Conservation (phyloP, 805 yeast genomes). For the Priceomyces castillae region DNA sequence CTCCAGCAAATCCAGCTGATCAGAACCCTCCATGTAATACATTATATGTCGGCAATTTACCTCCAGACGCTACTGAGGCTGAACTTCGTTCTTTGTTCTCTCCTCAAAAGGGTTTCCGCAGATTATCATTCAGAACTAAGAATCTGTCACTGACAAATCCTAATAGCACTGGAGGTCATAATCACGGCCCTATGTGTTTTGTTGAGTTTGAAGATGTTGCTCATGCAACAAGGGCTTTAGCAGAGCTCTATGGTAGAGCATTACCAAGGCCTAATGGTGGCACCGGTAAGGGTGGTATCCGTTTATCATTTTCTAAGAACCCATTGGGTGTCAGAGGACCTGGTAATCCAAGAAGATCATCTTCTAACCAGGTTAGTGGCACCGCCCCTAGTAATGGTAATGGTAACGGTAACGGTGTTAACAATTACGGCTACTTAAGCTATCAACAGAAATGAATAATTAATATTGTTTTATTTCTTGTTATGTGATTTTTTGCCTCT, state of each 20-base stretch:
- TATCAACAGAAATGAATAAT: constrained; percentile 20
- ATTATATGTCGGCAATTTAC: constrained; percentile 92
- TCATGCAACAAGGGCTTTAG: constrained; percentile 89
- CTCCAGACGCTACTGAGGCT: constrained; percentile 94
- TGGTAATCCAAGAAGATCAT: constrained; percentile 42
- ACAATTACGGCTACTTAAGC: constrained; percentile 37
- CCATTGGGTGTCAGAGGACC: constrained; percentile 94
- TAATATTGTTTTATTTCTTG: constrained; percentile 1
- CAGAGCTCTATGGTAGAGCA: constrained; percentile 90
- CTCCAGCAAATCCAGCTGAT: constrained; percentile 97
- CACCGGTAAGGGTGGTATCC: constrained; percentile 85
- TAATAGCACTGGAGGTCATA: constrained; percentile 32
- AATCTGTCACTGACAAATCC: constrained; percentile 30
- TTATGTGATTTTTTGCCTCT: constrained; percentile 9
- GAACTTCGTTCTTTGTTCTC: constrained; percentile 86
- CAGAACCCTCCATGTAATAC: constrained; percentile 99
- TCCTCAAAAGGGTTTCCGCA: constrained; percentile 87
- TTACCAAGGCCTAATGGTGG: constrained; percentile 74
- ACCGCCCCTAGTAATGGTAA: constrained; percentile 10
- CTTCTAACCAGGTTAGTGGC: constrained; percentile 25
- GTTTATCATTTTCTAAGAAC: constrained; percentile 91
- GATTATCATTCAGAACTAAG: constrained; percentile 81
- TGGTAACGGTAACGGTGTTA: constrained; percentile 21
- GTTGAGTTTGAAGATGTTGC: constrained; percentile 97
- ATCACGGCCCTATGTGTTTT: constrained; percentile 98